phyloP scores from a whole-genome alignment of 116 monocot species.

The Papilionanthe hybrid region DNA sequence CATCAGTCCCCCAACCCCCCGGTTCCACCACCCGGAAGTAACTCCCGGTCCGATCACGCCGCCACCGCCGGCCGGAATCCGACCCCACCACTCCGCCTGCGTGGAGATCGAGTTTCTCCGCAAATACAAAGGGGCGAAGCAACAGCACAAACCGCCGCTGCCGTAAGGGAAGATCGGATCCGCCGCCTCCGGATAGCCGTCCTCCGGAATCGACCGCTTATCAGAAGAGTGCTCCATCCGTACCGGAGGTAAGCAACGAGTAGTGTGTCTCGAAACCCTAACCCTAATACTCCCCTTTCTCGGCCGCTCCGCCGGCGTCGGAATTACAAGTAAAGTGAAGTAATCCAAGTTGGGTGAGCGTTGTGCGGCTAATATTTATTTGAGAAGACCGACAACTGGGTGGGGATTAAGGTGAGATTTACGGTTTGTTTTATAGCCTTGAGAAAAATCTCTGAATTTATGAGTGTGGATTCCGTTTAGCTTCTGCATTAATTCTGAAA shows the following conservation, averaged over 20 bases:
- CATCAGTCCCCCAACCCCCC: conserved; percentile 6
- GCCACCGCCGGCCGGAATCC: conserved; percentile 2
- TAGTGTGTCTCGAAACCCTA: background rate
- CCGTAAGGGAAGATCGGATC: background rate
- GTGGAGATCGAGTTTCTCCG: conserved; percentile 20
- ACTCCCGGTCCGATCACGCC: background rate
- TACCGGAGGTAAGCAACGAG: background rate
- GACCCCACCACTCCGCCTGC: conserved; percentile 11
- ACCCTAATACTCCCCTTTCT: background rate
- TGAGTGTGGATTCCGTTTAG: too few species aligned
- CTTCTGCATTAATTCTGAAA: too few species aligned
- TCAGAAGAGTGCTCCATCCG: conserved; percentile 1
- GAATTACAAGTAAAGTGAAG: too few species aligned
- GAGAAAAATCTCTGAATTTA: too few species aligned
- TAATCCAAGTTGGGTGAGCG: too few species aligned
- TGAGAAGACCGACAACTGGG: too few species aligned
- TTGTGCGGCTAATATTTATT: too few species aligned
- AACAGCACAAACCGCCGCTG: background rate
- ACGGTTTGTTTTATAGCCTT: too few species aligned
- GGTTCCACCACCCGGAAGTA: conserved; percentile 32
- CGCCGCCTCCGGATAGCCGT: background rate
- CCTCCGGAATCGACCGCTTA: background rate
- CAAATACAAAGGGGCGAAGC: background rate
- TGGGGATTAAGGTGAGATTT: too few species aligned
- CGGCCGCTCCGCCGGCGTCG: too few species aligned